Base-by-base conservation (phyloP, 441 rosid species). In the Adansonia gregorii region DNA sequence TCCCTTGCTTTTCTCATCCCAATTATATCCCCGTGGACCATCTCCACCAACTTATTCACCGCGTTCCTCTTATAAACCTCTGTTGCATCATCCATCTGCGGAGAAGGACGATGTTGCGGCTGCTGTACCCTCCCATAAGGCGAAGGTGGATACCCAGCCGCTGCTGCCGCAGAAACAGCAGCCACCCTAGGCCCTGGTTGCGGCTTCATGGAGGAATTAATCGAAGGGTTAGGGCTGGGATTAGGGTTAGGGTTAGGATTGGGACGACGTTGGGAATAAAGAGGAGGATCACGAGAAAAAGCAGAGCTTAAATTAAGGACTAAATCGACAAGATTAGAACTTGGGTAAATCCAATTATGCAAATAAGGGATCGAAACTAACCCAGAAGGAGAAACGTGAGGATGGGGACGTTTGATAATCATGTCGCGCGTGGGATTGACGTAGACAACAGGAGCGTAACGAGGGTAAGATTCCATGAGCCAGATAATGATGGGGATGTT, bases 391-490 rank as follows among this genome's bases (percentile, higher is more conserved):
- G 88, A 89, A 46, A 94, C 99, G 65, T 89, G 80, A 8, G 93
- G 80, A 74, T 96, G 99, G 19, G 93, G 97, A 14, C 96, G 88
- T 72, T 92, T 93, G 86, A 94, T 96, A 80, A 96, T 79, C 99
- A 96, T 96, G 76, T 93, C 97, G 46, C 96, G 90, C 20, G 98
- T 94, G 70, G 99, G 98, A 67, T 96, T 96, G 7, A 96, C 92
- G 80, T 91, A 96, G 63, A 93, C 98, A 74, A 85, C 83, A 51
- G 99, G 99, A 4, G 98, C 89, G 75, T 94, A 92, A 64, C 91
- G 94, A 49, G 98, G 99, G 78, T 96, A 96, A 6, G 99, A 87
- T 43, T 96, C 99, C 78, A 90, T 82, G 15, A 96, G 94, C 99
- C 98, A 94, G 80, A 94, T 78, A 75, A 93, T 82, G 78, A 94